phyloP scores from a whole-genome alignment of 768 basidiomycete species.

The Mycena maculata region DNA sequence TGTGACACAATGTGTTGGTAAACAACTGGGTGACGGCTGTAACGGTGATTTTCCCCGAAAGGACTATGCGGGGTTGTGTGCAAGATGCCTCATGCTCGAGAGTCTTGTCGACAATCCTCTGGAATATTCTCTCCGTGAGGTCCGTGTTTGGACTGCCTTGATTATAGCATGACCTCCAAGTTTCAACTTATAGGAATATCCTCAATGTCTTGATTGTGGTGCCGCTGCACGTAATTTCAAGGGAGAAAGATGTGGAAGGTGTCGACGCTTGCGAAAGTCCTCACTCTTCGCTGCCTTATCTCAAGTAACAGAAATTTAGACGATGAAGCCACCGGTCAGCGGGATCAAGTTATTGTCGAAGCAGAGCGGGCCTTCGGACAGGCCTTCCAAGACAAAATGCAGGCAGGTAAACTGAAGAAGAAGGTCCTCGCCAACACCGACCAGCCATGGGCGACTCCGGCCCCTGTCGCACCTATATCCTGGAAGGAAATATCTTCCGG shows the following conservation, averaged over 20 bases:
- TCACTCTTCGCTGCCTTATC: not conserved
- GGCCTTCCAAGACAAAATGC: slow-evolving; percentile 6
- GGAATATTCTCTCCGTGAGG: not conserved
- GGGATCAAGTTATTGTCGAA: not conserved
- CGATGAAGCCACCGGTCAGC: not conserved
- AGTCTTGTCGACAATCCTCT: not conserved
- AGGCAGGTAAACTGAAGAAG: slow-evolving; percentile 2
- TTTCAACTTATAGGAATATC: not conserved
- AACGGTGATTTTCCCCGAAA: slow-evolving; percentile 7
- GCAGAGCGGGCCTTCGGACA: not conserved
- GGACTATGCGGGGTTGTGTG: slow-evolving; percentile 1
- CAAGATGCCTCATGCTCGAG: slow-evolving; percentile 17
- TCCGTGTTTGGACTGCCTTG: not conserved
- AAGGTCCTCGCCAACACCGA: not conserved
- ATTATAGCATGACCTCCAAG: no score
- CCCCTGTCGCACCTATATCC: not conserved
- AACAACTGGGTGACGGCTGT: slow-evolving; percentile 3
- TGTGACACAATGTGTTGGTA: not conserved
- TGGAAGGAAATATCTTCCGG: not conserved
- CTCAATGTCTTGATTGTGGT: slow-evolving; percentile 5
- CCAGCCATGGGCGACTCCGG: not conserved
- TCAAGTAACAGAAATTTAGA: not conserved
- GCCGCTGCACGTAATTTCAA: not conserved
- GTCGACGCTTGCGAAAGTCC: not conserved
- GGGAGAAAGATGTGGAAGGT: slow-evolving; percentile 1